phyloP scores from a whole-genome alignment of 1,284 basidiomycete species.

The Fistulinella cinereoalba region DNA sequence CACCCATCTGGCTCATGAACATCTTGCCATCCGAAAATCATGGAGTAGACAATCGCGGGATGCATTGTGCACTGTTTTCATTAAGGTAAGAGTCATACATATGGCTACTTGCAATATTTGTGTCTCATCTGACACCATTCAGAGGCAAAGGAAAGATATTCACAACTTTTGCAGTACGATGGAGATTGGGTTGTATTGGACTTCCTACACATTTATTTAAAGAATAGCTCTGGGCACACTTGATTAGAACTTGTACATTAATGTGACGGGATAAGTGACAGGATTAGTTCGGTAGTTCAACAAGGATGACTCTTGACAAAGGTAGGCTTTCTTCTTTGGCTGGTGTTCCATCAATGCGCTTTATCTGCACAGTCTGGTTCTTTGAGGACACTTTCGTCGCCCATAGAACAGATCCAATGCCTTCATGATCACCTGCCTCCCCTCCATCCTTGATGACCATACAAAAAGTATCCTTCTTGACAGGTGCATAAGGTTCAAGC shows the following conservation, averaged over 20 bases:
- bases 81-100: background rate
- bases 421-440: background rate
- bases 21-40: background rate
- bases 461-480: background rate
- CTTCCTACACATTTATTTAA: constrained; percentile 7
- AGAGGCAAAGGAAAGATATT: constrained; percentile 1
- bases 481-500: background rate
- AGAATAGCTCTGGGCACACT: constrained; percentile 2
- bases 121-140: no score
- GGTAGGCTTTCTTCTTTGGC: background rate
- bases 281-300: background rate
- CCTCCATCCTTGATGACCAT: constrained; percentile 1
- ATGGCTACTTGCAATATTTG: no score
- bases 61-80: background rate
- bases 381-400: background rate
- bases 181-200: constrained; percentile 9
- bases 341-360: background rate
- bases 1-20: background rate
- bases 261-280: no score
- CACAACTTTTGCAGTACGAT: constrained; percentile 3
- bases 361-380: background rate
- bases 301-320: background rate
- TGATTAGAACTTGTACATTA: no score
- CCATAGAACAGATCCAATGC: background rate
- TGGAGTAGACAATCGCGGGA: background rate